Evolutionary conservation across 768 basidiomycete genomes (phyloP).

Genomic region (Bullera alba): DNA sequence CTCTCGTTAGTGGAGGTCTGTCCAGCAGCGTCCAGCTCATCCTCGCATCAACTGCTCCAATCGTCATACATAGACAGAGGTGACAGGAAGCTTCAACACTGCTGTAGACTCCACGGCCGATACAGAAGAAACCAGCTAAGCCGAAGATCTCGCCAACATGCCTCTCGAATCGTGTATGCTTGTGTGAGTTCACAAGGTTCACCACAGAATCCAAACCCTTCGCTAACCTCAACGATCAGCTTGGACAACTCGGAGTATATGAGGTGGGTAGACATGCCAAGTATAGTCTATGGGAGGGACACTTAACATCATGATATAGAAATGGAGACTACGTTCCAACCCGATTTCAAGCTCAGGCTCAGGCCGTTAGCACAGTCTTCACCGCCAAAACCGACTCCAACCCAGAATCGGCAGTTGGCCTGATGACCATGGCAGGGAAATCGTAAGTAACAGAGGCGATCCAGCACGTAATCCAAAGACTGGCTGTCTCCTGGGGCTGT

Average conservation of each 20-base stretch:
- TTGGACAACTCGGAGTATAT: constrained; percentile 98
- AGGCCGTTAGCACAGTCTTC: constrained; percentile 84
- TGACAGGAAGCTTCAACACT: too few relatives aligned
- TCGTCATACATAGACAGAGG: too few relatives aligned
- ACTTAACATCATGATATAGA: constrained; percentile 50
- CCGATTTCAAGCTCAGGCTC: constrained; percentile 81
- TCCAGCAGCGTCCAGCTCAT: too few relatives aligned
- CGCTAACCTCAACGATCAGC: constrained; percentile 23
- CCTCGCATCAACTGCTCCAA: too few relatives aligned
- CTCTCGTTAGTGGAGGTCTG: too few relatives aligned
- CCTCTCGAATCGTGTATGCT: constrained; percentile 97
- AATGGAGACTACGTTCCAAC: constrained; percentile 44
- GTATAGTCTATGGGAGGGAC: too few relatives aligned
- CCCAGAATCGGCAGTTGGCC: constrained; percentile 92
- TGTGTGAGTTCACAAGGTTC: constrained; percentile 49
- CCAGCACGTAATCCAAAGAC: background rate
- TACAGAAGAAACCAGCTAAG: background rate
- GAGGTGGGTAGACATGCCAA: constrained; percentile 48
- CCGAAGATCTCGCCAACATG: constrained; percentile 56
- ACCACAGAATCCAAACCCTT: constrained; percentile 4
- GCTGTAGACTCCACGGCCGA: background rate
- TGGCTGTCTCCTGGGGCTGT: background rate
- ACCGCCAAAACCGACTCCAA: constrained; percentile 91
- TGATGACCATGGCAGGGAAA: constrained; percentile 98
- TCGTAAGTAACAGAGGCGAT: constrained; percentile 57